phyloP scores from a whole-genome alignment of 148 eudicot genomes.

The Silene uniflora region DNA sequence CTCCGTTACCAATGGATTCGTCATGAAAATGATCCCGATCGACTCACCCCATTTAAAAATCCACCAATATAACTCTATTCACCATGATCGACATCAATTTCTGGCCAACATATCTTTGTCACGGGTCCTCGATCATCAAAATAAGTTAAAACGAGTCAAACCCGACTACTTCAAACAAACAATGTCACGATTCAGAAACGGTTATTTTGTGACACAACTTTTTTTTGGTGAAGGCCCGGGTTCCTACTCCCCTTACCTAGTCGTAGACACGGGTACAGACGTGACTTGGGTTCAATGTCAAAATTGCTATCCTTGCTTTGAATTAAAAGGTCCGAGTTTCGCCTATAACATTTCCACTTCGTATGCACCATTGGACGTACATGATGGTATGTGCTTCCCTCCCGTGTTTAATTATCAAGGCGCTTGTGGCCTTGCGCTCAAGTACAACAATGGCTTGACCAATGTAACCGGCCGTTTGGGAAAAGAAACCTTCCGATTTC shows the following conservation, averaged over 20 bases:
- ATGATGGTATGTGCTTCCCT: background rate
- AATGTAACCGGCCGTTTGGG: background rate
- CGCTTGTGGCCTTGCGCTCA: background rate
- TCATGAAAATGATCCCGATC: slow-evolving; percentile 21
- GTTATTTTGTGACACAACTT: background rate
- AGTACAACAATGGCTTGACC: background rate
- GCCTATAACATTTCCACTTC: background rate
- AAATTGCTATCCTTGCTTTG: slow-evolving; percentile 4
- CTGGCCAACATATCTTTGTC: slow-evolving; percentile 19
- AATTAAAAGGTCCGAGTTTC: background rate
- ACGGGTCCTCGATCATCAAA: slow-evolving; percentile 1
- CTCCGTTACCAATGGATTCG: slow-evolving; percentile 14
- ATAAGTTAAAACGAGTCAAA: background rate
- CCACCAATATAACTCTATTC: background rate
- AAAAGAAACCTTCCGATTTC: background rate
- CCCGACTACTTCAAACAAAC: background rate
- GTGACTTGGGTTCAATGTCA: slow-evolving; percentile 5
- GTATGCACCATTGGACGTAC: background rate
- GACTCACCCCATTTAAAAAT: slow-evolving; percentile 18
- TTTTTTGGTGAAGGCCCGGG: background rate
- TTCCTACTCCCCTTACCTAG: background rate
- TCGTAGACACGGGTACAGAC: background rate
- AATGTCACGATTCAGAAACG: background rate
- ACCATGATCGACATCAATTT: slow-evolving; percentile 2
- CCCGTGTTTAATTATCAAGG: background rate